Evolutionary conservation across 129 eudicot species (phyloP).

Genomic region (Artemisia argyi): DNA sequence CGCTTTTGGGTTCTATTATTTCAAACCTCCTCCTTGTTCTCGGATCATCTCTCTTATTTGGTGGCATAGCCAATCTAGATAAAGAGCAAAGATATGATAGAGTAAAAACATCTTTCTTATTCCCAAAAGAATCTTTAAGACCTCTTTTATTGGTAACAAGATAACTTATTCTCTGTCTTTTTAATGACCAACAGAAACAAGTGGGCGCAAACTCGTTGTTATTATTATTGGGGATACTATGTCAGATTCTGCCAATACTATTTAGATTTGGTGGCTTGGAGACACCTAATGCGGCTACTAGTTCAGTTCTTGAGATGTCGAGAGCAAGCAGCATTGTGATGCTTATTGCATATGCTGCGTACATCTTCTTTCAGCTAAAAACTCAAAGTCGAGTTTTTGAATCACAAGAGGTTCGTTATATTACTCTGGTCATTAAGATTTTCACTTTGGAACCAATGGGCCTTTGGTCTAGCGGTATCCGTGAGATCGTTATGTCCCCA

Average conservation of each 20-base stretch:
- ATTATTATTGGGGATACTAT: conserved; percentile 64
- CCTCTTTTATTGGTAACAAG: neutral
- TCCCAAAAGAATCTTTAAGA: neutral
- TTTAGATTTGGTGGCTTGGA: conserved; percentile 27
- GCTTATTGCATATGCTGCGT: conserved; percentile 72
- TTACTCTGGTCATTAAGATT: neutral
- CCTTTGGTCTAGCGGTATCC: too few species aligned
- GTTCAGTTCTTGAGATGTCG: conserved; percentile 52
- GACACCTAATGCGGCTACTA: neutral
- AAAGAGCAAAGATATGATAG: conserved; percentile 74
- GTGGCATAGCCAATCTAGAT: conserved; percentile 71
- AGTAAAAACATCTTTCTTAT: conserved; percentile 34
- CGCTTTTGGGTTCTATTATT: conserved; percentile 82
- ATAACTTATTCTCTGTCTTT: neutral
- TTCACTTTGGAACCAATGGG: neutral
- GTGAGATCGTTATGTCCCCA: too few species aligned
- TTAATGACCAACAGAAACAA: conserved; percentile 54
- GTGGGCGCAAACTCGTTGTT: conserved; percentile 69
- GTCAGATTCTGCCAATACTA: conserved; percentile 70
- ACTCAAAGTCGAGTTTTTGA: conserved; percentile 74
- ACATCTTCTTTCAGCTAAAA: conserved; percentile 71
- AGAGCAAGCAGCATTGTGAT: conserved; percentile 70
- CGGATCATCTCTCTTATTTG: conserved; percentile 81
- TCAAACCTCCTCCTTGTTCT: conserved; percentile 93
- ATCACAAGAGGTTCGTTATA: conserved; percentile 48